phyloP scores from a whole-genome alignment of 768 basidiomycete genomes.

The Trametes cubensis region DNA sequence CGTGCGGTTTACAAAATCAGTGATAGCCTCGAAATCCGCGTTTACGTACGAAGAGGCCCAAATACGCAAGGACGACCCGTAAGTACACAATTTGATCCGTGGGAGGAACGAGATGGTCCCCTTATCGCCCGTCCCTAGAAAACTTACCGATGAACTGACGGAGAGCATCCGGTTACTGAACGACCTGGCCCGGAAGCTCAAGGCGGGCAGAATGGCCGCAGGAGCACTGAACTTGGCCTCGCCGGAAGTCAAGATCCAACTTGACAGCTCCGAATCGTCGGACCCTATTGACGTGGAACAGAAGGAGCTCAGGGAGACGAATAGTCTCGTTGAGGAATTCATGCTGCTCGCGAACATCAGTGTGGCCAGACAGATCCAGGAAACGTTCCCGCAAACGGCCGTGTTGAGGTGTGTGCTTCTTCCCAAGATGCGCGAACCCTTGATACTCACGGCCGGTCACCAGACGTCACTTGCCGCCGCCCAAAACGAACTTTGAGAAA shows the following conservation, averaged over 20 bases:
- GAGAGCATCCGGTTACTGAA: conserved; percentile 89
- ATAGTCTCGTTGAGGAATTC: conserved; percentile 97
- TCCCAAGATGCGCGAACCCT: conserved; percentile 5
- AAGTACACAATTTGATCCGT: conserved; percentile 34
- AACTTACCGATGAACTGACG: conserved; percentile 79
- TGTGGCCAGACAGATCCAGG: conserved; percentile 89
- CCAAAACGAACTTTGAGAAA: conserved; percentile 92
- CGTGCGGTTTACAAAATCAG: conserved; percentile 91
- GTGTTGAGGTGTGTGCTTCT: conserved; percentile 67
- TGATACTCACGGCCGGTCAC: background rate
- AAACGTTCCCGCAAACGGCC: conserved; percentile 93
- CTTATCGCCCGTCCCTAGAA: conserved; percentile 44
- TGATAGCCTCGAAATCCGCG: conserved; percentile 93
- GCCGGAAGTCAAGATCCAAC: conserved; percentile 96
- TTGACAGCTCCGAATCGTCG: conserved; percentile 90
- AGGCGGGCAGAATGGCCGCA: conserved; percentile 84
- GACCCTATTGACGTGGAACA: conserved; percentile 98
- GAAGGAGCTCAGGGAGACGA: conserved; percentile 90
- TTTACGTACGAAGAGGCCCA: conserved; percentile 99
- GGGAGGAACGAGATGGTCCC: background rate
- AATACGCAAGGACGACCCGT: conserved; percentile 90
- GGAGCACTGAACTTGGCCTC: conserved; percentile 98
- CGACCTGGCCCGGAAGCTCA: conserved; percentile 80
- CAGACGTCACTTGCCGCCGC: conserved; percentile 91
- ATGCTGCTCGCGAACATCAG: conserved; percentile 98